These are phyloP conservation scores for Taxawa tesnikishii DNA, from an alignment of 2,329 filamentous ascomycete genomes.

Conservation along the genomic window DNA sequence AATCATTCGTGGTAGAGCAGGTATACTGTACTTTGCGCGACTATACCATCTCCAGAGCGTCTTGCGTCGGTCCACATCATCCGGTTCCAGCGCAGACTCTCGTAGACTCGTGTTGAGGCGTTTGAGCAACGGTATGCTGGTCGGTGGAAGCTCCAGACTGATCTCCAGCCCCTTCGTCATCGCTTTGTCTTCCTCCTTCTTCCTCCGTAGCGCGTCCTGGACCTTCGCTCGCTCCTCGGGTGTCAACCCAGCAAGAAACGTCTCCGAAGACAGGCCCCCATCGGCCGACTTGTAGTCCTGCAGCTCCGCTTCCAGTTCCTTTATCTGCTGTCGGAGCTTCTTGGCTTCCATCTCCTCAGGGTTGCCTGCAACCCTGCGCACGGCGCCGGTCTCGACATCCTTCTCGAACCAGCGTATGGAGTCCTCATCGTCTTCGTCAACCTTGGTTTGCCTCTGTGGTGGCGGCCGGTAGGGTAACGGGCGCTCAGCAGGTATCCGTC, in stretches of 20 bases:
- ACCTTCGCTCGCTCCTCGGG: constrained; percentile 7
- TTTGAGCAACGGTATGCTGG: constrained; percentile 7
- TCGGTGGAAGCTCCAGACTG: constrained; percentile 5
- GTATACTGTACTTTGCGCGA: constrained; percentile 11
- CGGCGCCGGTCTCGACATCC: constrained; percentile 9
- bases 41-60: constrained; percentile 21
- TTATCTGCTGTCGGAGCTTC: constrained; percentile 9
- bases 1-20: constrained; percentile 12
- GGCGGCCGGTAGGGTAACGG: neutral
- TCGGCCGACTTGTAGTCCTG: constrained; percentile 5
- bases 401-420: constrained; percentile 10
- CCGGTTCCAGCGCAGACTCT: constrained; percentile 4
- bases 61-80: constrained; percentile 1
- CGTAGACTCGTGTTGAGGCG: constrained; percentile 7
- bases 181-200: constrained; percentile 3
- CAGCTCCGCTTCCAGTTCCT: constrained; percentile 9
- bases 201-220: constrained; percentile 4
- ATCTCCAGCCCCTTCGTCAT: constrained; percentile 5
- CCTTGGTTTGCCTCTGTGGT: neutral
- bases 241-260: constrained; percentile 8
- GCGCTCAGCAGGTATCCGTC: too few relatives aligned
- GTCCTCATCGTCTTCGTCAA: constrained; percentile 4
- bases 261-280: constrained; percentile 7
- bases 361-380: constrained; percentile 6
- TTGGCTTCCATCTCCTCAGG: constrained; percentile 9